A percentile compares a stretch with the other conserved stretches of the same genome.
Conservation (phyloP, 75 land plant genomes). For the Chamaecyparis obtusa region DNA sequence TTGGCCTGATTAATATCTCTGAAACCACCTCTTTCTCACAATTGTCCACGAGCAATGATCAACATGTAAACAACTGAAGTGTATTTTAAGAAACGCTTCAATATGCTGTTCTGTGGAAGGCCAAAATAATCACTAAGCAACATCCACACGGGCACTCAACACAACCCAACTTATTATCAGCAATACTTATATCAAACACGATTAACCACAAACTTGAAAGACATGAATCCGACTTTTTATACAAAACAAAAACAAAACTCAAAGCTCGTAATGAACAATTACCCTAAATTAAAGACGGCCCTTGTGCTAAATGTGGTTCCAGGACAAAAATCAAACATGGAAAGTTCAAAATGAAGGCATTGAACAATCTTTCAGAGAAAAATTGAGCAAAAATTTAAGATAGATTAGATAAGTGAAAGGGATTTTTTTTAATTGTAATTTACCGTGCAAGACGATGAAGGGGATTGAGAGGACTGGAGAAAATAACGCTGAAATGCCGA, state of each 20-base stretch:
- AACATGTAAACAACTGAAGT: neutral
- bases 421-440: neutral
- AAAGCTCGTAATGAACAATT: neutral
- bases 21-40: neutral
- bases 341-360: neutral
- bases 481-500: neutral
- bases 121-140: neutral
- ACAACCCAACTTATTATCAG: neutral
- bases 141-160: neutral
- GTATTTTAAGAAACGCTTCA: neutral
- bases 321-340: neutral
- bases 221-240: neutral
- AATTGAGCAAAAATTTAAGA: neutral
- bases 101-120: neutral
- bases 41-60: neutral
- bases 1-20: neutral
- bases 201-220: neutral
- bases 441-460: conserved; percentile 56
- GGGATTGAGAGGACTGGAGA: conserved; percentile 22
- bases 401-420: neutral
- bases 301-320: neutral
- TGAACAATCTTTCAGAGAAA: neutral
- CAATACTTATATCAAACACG: neutral
- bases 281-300: neutral
- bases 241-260: neutral